Conservation (phyloP, 345 rosid species). For the Euphorbia tirucalli region DNA sequence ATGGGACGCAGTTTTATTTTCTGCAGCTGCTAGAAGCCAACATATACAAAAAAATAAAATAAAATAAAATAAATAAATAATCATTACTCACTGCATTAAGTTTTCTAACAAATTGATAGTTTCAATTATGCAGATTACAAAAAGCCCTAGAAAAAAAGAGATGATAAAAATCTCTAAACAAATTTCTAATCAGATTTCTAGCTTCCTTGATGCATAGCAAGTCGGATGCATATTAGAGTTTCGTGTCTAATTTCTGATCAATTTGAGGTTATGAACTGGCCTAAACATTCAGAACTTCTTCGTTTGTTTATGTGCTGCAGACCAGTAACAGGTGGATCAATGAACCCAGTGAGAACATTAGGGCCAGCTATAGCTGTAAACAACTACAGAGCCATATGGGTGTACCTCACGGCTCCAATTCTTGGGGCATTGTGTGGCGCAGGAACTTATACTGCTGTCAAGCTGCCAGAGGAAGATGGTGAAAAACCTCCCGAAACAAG, state of each 20-base stretch:
- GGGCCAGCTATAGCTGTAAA: slow-evolving; percentile 89
- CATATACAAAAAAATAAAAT: too few species aligned
- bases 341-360: slow-evolving; percentile 86
- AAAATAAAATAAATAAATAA: too few species aligned
- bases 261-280: neutral
- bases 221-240: too few species aligned
- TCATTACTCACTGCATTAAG: too few species aligned
- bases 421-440: slow-evolving; percentile 87
- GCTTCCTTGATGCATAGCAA: neutral
- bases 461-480: slow-evolving; percentile 61
- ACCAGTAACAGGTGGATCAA: slow-evolving; percentile 70
- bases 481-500: slow-evolving; percentile 35
- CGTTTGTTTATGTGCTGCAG: too few species aligned
- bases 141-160: neutral
- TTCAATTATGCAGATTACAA: too few species aligned
- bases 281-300: too few species aligned
- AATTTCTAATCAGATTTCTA: neutral
- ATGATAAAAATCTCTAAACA: neutral
- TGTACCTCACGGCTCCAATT: slow-evolving; percentile 78
- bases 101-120: too few species aligned
- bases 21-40: too few species aligned
- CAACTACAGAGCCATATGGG: slow-evolving; percentile 78
- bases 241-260: neutral
- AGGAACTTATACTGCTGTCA: slow-evolving; percentile 72
- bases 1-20: too few species aligned